Evolutionary conservation across 2,329 filamentous ascomycete genomes (phyloP), one percentile per base, ranked within the genome.

Genomic region (Scopulariopsis brevicaulis): DNA sequence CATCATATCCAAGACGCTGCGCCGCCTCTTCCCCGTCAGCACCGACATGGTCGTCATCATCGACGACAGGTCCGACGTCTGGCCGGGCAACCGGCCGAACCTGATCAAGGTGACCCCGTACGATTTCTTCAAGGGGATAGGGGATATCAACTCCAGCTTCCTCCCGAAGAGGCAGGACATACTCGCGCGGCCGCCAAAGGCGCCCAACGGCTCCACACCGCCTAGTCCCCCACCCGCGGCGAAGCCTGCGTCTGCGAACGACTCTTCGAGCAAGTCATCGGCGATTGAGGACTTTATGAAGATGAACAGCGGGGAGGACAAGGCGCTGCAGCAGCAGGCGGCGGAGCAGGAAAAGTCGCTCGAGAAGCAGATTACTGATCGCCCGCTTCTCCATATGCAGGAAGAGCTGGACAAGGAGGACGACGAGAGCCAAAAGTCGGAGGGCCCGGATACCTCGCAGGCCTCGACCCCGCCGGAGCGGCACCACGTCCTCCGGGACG

Each of bases 1-100:
- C 69, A 85, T 97, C 70, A 89, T 87, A 2, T 85, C 88, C 60
- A 99, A 99, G 78, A 94, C 86, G 64, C 76, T 99, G 34, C 89
- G 94, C 67, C 84, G 94, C 8, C 73, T 99, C 15, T 99, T 99
- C 70, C 94, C 95, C 5, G 90, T 96, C 60, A 95, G 95, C 71
- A 97, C 93, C 6, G 93, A 96, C 71, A 99, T 99, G 94, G 95
- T 96, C 1, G 92, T 96, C 59, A 96, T 99, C 65, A 99, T 99
- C 63, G 94, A 99, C 68, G 94, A 99, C 71, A 84, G 94, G 64
- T 90, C 90, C 57, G 94, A 99, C 69, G 93, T 99, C 8, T 99
- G 94, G 94, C 84, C 84, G 1, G 84, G 86, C 64, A 97, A 96
- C 79, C 87, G 88, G 64, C 83, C 88, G 5, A 96, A 99, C 66